A percentile compares a stretch with the other conserved stretches of the same genome.
These are phyloP conservation scores for Smittium mucronatum DNA, from an alignment of 371 early-diverging fungal genomes.

Conservation along the genomic window DNA sequence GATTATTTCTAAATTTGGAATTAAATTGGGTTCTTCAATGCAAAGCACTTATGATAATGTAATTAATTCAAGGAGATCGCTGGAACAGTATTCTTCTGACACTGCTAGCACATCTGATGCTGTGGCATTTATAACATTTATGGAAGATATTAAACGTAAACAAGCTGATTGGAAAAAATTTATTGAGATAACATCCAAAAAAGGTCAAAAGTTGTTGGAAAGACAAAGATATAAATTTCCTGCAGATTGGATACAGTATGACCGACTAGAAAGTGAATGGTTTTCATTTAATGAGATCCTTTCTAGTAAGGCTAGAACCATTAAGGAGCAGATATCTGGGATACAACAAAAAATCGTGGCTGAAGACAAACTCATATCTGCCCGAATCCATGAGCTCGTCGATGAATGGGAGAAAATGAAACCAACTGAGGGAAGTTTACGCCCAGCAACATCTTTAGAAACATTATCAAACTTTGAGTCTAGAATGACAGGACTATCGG, in stretches of 20 bases:
- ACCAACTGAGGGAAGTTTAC: constrained; percentile 88
- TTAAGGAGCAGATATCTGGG: constrained; percentile 86
- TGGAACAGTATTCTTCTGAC: constrained; percentile 82
- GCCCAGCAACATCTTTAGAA: constrained; percentile 71
- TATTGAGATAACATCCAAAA: constrained; percentile 69
- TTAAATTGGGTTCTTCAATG: constrained; percentile 70
- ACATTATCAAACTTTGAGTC: constrained; percentile 77
- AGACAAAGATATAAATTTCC: constrained; percentile 90
- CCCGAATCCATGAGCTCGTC: constrained; percentile 70
- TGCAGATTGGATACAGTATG: constrained; percentile 87
- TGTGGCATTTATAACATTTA: constrained; percentile 88
- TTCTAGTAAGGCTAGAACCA: constrained; percentile 75
- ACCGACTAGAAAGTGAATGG: constrained; percentile 96
- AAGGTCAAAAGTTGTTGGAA: constrained; percentile 86
- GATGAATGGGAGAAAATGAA: constrained; percentile 89
- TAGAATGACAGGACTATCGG: constrained; percentile 65
- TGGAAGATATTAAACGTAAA: constrained; percentile 86
- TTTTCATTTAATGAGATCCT: constrained; percentile 90
- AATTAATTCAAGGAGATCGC: constrained; percentile 63
- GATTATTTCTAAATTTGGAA: constrained; percentile 80
- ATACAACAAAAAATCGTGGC: constrained; percentile 80
- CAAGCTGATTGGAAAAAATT: constrained; percentile 66
- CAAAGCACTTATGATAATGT: constrained; percentile 64
- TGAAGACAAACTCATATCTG: constrained; percentile 76
- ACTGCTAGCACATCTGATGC: constrained; percentile 79